Base-by-base conservation (phyloP, 208 protist species). In the Crithidia mellificae region DNA sequence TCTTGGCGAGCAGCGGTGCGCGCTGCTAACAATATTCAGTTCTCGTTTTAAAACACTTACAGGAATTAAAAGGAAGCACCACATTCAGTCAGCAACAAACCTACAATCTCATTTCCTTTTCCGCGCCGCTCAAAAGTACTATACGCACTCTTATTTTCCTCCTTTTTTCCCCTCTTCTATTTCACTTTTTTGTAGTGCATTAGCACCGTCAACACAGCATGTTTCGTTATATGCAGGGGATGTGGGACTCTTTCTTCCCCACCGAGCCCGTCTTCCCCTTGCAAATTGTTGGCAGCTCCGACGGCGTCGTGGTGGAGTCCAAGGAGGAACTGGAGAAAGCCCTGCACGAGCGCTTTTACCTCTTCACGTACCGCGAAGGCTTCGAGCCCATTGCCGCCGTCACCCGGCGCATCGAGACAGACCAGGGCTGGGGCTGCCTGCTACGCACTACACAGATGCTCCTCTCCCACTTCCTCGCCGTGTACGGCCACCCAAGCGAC, bases 351-450 rank as follows among this genome's bases (percentile, higher is more conserved):
- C 22, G 68, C 11, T 94, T 90, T 63, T 57, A 75, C 51, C 65
- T 90, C 50, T 87, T 93, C 51, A 92, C 90, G 1, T 95, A 93
- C 63, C 84, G 90, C 39, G 73, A 63, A n/a, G 64, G 72, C 50
- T 93, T 93, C 58, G 76, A 80, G 44, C 68, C 69, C 3, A 79
- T 90, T 9, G 65, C 59, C 15, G 52, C 71, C n/a, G 63, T 56
- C 25, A 66, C 70, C 9, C 62, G 70, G 20, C 39, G n/a, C 38
- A 44, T 86, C 14, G 56, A 72, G 41, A 81, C 83, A 0, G 90
- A 95, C 57, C 76, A 80, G 36, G 90, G 90, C 24, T 95, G 90
- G 90, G 90, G 90, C 46, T 95, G 90, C 55, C 75, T 95, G 20
- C 73, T 83, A 27, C 90, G 90, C 24, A 74, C 83, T 5, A 76